A percentile compares a stretch with the other conserved stretches of the same genome.
phyloP scores from a whole-genome alignment of 2,329 filamentous ascomycete species.

The Pseudocercospora musae region DNA sequence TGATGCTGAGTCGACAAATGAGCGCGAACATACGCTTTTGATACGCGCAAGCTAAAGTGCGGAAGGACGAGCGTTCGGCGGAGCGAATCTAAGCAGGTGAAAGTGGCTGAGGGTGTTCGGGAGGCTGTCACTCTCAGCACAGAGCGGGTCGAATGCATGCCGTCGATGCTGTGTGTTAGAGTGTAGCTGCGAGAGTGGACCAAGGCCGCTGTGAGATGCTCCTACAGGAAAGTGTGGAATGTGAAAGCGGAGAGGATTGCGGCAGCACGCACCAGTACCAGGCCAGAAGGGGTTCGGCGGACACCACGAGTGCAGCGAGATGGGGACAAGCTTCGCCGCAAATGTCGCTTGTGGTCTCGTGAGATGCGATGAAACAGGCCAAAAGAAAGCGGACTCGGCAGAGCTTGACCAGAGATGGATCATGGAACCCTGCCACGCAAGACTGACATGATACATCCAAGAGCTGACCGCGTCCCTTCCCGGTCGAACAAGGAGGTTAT shows the following conservation, averaged over 20 bases:
- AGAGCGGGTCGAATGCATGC: constrained; percentile 19
- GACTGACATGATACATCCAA: neutral
- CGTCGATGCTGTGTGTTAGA: constrained; percentile 16
- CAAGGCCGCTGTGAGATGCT: constrained; percentile 9
- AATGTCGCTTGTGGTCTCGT: constrained; percentile 24
- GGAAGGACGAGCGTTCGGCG: constrained; percentile 11
- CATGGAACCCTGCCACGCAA: neutral
- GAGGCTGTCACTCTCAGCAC: constrained; percentile 14
- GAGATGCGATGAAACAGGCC: constrained; percentile 21
- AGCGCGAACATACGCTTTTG: constrained; percentile 3
- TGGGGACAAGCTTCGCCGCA: constrained; percentile 22
- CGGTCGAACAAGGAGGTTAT: neutral
- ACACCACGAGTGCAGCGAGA: constrained; percentile 13
- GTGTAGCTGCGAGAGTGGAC: constrained; percentile 4
- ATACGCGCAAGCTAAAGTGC: constrained; percentile 6
- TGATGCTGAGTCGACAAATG: constrained; percentile 16
- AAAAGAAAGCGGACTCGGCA: constrained; percentile 6
- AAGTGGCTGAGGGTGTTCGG: constrained; percentile 12
- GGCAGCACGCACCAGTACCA: neutral
- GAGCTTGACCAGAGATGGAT: neutral
- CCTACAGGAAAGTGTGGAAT: neutral
- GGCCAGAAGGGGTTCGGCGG: constrained; percentile 10
- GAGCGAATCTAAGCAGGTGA: neutral
- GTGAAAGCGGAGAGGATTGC: constrained; percentile 9
- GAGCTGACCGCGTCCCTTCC: neutral